Conservation (phyloP, 163 green algal species). For the Prototheca cutis region DNA sequence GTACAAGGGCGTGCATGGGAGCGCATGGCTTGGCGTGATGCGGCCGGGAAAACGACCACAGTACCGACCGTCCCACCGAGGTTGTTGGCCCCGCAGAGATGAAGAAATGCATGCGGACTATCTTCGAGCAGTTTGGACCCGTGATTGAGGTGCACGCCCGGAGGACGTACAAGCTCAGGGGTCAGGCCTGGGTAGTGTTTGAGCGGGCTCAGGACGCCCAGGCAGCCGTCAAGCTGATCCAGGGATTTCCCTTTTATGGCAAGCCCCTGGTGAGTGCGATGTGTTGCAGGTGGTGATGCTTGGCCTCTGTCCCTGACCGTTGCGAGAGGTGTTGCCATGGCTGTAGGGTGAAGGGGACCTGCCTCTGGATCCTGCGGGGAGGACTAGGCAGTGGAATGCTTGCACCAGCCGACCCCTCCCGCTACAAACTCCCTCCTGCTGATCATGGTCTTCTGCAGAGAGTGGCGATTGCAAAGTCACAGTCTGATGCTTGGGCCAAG, state of each 20-base stretch:
- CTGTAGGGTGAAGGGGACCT: background rate
- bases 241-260: constrained; percentile 95
- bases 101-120: constrained; percentile 81
- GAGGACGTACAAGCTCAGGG: constrained; percentile 76
- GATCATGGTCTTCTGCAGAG: too few species aligned
- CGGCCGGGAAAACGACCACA: too few species aligned
- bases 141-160: constrained; percentile 86
- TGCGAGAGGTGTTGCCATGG: constrained; percentile 1
- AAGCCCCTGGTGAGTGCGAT: constrained; percentile 83
- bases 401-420: too few species aligned
- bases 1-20: constrained; percentile 6
- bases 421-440: too few species aligned
- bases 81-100: constrained; percentile 63
- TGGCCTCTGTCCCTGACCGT: too few species aligned
- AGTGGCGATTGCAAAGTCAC: constrained; percentile 71
- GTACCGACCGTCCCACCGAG: too few species aligned
- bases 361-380: too few species aligned
- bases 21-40: too few species aligned
- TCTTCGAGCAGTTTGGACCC: constrained; percentile 91
- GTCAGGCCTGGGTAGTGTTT: constrained; percentile 95
- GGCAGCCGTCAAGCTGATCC: constrained; percentile 77
- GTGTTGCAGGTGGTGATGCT: too few species aligned
- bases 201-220: constrained; percentile 63
- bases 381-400: too few species aligned
- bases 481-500: constrained; percentile 83